phyloP scores from a whole-genome alignment of 2,329 filamentous ascomycete species.

The Endoconidiophora polonica region DNA sequence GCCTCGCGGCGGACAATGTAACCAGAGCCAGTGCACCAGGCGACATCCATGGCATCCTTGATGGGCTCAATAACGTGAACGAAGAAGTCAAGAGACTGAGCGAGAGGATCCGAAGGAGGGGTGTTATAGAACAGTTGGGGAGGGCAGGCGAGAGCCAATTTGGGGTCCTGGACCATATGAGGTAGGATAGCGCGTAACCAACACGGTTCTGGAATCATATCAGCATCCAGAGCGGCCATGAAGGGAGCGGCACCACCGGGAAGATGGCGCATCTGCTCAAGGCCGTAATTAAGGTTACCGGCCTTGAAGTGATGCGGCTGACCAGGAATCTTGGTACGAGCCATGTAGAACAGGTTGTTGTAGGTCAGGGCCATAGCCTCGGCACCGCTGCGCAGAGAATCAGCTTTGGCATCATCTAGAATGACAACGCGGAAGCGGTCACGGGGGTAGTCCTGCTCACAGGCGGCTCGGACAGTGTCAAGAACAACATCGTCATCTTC shows the following conservation, averaged over 20 bases:
- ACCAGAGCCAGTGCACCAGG: constrained; percentile 50
- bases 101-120: constrained; percentile 39
- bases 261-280: constrained; percentile 32
- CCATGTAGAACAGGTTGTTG: constrained; percentile 36
- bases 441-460: constrained; percentile 35
- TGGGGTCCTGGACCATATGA: constrained; percentile 39
- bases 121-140: constrained; percentile 49
- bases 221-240: constrained; percentile 48
- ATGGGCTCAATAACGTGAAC: constrained; percentile 35
- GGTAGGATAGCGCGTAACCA: constrained; percentile 45
- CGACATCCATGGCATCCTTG: constrained; percentile 34
- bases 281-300: constrained; percentile 45
- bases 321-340: constrained; percentile 31
- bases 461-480: constrained; percentile 39
- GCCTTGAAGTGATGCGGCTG: constrained; percentile 44
- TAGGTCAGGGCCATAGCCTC: constrained; percentile 23
- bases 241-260: constrained; percentile 39
- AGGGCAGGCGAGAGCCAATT: constrained; percentile 41
- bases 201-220: constrained; percentile 47
- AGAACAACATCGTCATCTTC: constrained; percentile 39
- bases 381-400: constrained; percentile 25
- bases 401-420: constrained; percentile 36
- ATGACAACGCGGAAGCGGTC: constrained; percentile 37
- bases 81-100: constrained; percentile 41
- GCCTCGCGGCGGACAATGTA: constrained; percentile 43